Evolutionary conservation across 495 filamentous ascomycete species (phyloP).

Genomic region (Darksidea phi): DNA sequence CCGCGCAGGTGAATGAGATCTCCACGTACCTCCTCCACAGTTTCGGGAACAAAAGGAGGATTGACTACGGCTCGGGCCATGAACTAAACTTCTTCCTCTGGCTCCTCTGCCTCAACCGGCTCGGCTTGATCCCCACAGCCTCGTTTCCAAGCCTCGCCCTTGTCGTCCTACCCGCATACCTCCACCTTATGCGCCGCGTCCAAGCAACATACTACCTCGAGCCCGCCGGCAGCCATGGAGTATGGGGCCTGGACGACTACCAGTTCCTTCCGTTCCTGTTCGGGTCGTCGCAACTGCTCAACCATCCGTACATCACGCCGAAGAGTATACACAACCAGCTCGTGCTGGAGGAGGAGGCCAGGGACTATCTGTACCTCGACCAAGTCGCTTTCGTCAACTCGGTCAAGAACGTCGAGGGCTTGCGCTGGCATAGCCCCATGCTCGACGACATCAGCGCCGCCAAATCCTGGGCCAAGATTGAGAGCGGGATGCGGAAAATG

Average conservation of each 20-base stretch:
- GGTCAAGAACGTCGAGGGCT: slow-evolving; percentile 91
- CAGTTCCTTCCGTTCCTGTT: slow-evolving; percentile 96
- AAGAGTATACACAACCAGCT: slow-evolving; percentile 81
- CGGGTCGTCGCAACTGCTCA: slow-evolving; percentile 82
- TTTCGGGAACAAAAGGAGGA: slow-evolving; percentile 80
- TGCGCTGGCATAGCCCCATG: slow-evolving; percentile 98
- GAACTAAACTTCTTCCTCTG: slow-evolving; percentile 96
- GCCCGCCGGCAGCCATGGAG: slow-evolving; percentile 72
- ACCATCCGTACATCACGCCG: slow-evolving; percentile 85
- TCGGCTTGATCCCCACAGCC: slow-evolving; percentile 59
- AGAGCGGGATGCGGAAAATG: slow-evolving; percentile 93
- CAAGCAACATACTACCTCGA: slow-evolving; percentile 93
- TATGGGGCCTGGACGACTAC: slow-evolving; percentile 98
- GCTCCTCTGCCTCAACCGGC: slow-evolving; percentile 84
- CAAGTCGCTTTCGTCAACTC: slow-evolving; percentile 93
- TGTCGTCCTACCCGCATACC: slow-evolving; percentile 75
- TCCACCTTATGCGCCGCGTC: slow-evolving; percentile 73
- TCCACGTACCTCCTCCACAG: slow-evolving; percentile 78
- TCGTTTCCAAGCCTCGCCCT: slow-evolving; percentile 75
- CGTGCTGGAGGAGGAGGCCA: slow-evolving; percentile 78
- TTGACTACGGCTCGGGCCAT: slow-evolving; percentile 96
- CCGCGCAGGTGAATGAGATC: slow-evolving; percentile 64
- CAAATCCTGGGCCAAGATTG: slow-evolving; percentile 87
- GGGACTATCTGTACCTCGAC: slow-evolving; percentile 82
- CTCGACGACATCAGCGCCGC: slow-evolving; percentile 95